These are phyloP conservation scores for Dentipellis fragilis DNA, from an alignment of 768 basidiomycete species.

Conservation along the genomic window DNA sequence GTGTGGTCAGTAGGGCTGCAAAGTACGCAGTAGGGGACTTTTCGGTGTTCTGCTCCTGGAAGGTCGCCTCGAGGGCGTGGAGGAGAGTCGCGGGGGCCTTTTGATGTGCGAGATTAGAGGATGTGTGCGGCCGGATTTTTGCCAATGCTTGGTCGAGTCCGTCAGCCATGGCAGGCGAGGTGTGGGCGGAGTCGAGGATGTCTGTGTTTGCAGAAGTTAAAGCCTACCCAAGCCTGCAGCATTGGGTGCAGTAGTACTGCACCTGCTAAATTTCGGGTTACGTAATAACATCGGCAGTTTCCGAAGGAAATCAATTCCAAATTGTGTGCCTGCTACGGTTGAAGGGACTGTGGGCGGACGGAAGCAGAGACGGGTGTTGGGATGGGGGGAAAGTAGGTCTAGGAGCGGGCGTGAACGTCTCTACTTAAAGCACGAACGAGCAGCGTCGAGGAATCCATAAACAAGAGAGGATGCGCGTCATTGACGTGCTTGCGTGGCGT, in stretches of 20 bases:
- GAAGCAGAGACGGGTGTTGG: too few relatives aligned
- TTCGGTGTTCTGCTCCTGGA: constrained; percentile 58
- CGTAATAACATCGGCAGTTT: neutral
- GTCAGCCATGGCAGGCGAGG: constrained; percentile 16
- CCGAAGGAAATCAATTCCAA: too few relatives aligned
- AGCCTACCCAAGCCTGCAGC: too few relatives aligned
- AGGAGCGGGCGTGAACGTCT: too few relatives aligned
- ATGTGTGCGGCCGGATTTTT: constrained; percentile 82
- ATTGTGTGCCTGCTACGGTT: neutral
- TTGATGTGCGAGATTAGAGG: constrained; percentile 77
- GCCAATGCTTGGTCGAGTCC: constrained; percentile 48
- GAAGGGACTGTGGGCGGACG: too few relatives aligned
- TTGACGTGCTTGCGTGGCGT: too few relatives aligned
- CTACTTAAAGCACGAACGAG: too few relatives aligned
- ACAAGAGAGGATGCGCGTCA: too few relatives aligned
- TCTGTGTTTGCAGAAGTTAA: neutral
- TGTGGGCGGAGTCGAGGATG: neutral
- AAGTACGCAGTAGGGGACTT: constrained; percentile 85
- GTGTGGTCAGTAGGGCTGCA: constrained; percentile 78
- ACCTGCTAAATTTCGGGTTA: neutral
- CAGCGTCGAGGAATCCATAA: too few relatives aligned
- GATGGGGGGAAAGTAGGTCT: too few relatives aligned
- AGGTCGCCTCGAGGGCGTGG: constrained; percentile 73
- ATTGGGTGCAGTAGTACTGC: neutral
- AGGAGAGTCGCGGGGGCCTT: constrained; percentile 83